phyloP scores from a whole-genome alignment of 2,329 filamentous ascomycete genomes.

The Endoconidiophora laricicola region DNA sequence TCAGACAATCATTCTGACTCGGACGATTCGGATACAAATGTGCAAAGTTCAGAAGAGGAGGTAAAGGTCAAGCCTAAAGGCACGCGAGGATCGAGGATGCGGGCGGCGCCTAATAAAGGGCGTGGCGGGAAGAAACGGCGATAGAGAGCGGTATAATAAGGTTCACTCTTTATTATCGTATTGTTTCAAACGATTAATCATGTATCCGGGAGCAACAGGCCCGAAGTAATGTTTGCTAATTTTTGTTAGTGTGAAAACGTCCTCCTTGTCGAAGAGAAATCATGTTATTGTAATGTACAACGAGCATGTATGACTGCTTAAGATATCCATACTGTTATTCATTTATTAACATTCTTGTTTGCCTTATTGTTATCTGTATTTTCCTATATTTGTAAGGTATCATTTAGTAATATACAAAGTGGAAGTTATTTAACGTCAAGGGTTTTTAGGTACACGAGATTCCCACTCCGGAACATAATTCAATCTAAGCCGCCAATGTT shows the following conservation, averaged over 20 bases:
- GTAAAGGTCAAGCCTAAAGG: slow-evolving; percentile 24
- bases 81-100: slow-evolving; percentile 2
- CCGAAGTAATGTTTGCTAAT: neutral
- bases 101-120: neutral
- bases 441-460: too few relatives aligned
- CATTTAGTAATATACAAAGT: neutral
- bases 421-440: too few relatives aligned
- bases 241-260: neutral
- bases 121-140: neutral
- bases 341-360: too few relatives aligned
- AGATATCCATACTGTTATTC: too few relatives aligned
- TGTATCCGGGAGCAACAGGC: too few relatives aligned
- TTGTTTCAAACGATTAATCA: too few relatives aligned
- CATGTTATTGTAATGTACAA: too few relatives aligned
- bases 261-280: too few relatives aligned
- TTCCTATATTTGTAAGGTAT: neutral
- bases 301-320: too few relatives aligned
- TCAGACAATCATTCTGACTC: slow-evolving; percentile 15
- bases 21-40: neutral
- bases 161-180: too few relatives aligned
- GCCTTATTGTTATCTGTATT: neutral
- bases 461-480: slow-evolving; percentile 29
- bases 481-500: slow-evolving; percentile 25
- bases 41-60: slow-evolving; percentile 20
- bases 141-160: too few relatives aligned